Percentiles rank a stretch among this genome's conserved stretches.
Conservation (phyloP, 1,139 yeast species). For the Geotrichum cucujoidarum region DNA sequence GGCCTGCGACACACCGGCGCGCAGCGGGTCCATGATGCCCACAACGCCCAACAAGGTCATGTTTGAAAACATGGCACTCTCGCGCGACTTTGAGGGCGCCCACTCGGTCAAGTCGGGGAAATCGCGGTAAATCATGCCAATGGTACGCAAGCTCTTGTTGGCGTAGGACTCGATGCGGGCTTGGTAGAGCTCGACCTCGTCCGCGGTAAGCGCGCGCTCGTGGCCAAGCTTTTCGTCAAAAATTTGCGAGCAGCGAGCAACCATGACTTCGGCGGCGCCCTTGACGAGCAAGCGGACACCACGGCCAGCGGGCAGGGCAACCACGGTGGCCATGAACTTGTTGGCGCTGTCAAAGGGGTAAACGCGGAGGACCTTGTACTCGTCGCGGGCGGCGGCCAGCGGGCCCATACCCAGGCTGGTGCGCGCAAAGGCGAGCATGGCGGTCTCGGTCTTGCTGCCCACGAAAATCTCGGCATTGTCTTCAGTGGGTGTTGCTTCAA, state of each 20-base stretch:
- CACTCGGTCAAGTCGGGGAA: slow-evolving; percentile 47
- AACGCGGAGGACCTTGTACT: slow-evolving; percentile 52
- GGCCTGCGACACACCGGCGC: slow-evolving; percentile 86
- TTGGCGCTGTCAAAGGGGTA: slow-evolving; percentile 90
- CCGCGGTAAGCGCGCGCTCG: slow-evolving; percentile 37
- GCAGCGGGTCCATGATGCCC: slow-evolving; percentile 92
- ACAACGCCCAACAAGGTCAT: slow-evolving; percentile 54
- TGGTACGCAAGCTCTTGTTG: slow-evolving; percentile 72
- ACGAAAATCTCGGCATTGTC: slow-evolving; percentile 48
- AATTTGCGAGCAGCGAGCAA: slow-evolving; percentile 48
- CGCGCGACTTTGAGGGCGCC: slow-evolving; percentile 54
- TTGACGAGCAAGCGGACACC: slow-evolving; percentile 66
- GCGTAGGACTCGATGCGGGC: slow-evolving; percentile 62
- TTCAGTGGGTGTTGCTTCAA: slow-evolving; percentile 66
- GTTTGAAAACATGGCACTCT: slow-evolving; percentile 26
- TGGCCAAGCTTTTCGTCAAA: slow-evolving; percentile 30
- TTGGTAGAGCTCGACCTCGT: slow-evolving; percentile 34
- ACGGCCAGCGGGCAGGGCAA: slow-evolving; percentile 41
- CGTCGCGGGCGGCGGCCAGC: slow-evolving; percentile 40
- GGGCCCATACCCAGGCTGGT: slow-evolving; percentile 48
- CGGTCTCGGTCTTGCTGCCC: slow-evolving; percentile 94
- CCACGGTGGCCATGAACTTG: slow-evolving; percentile 86
- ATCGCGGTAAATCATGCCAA: slow-evolving; percentile 77
- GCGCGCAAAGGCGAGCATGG: slow-evolving; percentile 66
- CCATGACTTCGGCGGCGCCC: slow-evolving; percentile 91